Percentiles rank a stretch among this genome's conserved stretches.
These are phyloP conservation scores for Lactarius psammicola DNA, from an alignment of 768 basidiomycete genomes.

Conservation along the genomic window DNA sequence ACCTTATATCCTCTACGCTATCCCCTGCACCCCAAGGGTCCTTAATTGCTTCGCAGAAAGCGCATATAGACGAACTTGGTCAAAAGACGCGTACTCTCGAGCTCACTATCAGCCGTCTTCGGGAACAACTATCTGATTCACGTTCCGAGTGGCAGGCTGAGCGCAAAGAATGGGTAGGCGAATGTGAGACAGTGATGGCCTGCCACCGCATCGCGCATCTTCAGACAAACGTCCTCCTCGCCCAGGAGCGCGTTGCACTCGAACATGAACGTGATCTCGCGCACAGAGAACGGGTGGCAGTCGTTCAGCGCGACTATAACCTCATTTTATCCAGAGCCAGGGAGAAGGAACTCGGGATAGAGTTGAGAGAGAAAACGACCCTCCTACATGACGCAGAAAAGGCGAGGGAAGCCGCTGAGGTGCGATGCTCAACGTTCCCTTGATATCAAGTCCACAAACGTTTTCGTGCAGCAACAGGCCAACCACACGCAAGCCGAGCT, in stretches of 20 bases:
- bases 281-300: conserved; percentile 56
- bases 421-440: conserved; percentile 30
- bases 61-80: conserved; percentile 73
- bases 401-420: conserved; percentile 33
- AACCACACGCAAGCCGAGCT: conserved; percentile 48
- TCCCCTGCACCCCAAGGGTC: conserved; percentile 41
- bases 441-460: background rate
- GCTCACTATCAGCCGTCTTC: conserved; percentile 54
- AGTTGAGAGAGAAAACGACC: conserved; percentile 47
- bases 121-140: conserved; percentile 42
- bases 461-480: conserved; percentile 40
- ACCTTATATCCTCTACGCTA: conserved; percentile 27
- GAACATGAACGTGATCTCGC: conserved; percentile 54
- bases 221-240: conserved; percentile 51
- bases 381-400: conserved; percentile 33
- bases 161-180: conserved; percentile 57
- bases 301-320: conserved; percentile 62
- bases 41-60: conserved; percentile 58
- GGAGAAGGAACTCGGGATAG: conserved; percentile 58
- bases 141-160: conserved; percentile 54
- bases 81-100: conserved; percentile 65
- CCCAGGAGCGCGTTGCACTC: conserved; percentile 50
- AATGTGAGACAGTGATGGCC: conserved; percentile 59
- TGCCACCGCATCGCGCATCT: conserved; percentile 67
- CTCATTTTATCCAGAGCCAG: conserved; percentile 65